phyloP scores from a whole-genome alignment of 148 eudicot genomes.

The Spergularia marina region DNA sequence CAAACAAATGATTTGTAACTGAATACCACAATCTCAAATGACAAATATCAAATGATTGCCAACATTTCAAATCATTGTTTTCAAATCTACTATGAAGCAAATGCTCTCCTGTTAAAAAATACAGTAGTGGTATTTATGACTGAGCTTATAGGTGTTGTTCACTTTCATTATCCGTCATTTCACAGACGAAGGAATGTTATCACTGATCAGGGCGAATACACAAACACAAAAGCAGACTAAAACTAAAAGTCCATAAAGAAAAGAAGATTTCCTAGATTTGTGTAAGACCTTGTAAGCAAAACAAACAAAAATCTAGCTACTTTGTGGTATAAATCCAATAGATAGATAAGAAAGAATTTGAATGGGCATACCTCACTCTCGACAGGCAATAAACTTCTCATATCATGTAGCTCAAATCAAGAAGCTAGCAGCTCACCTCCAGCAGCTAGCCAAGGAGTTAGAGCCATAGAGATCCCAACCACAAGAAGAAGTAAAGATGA shows the following conservation, averaged over 20 bases:
- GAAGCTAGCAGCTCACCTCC: constrained; percentile 98
- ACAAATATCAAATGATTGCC: too few relatives aligned
- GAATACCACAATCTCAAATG: too few relatives aligned
- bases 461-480: constrained; percentile 96
- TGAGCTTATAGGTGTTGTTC: too few relatives aligned
- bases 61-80: too few relatives aligned
- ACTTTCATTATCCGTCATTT: too few relatives aligned
- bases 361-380: constrained; percentile 80
- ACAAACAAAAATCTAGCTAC: neutral
- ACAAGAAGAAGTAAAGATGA: constrained; percentile 93
- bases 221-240: neutral
- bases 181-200: neutral
- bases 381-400: constrained; percentile 84
- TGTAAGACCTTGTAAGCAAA: neutral
- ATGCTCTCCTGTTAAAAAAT: neutral
- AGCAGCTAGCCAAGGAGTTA: constrained; percentile 97
- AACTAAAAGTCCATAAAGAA: neutral
- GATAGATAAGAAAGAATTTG: constrained; percentile 2
- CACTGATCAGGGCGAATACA: neutral
- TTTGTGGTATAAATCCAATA: neutral
- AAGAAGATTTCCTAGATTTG: neutral
- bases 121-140: too few relatives aligned
- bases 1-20: too few relatives aligned
- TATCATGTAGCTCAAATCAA: constrained; percentile 93
- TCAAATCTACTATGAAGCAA: neutral